Evolutionary conservation across 768 basidiomycete species (phyloP).

Genomic region (Pleurotus tuoliensis): DNA sequence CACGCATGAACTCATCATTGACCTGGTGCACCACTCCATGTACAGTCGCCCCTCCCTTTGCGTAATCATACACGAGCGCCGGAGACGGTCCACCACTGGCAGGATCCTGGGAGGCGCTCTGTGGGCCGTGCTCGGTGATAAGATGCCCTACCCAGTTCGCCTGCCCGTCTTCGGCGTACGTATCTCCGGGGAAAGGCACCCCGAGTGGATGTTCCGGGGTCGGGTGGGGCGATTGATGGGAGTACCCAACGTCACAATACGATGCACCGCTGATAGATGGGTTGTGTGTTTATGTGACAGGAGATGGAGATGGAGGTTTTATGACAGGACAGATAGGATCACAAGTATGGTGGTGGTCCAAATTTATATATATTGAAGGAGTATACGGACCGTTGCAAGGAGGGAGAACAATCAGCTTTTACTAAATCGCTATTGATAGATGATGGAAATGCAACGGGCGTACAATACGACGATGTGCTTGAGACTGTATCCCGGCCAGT

Average conservation of each 20-base stretch:
- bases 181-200: constrained; percentile 43
- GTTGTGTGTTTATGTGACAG: neutral
- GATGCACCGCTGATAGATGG: constrained; percentile 51
- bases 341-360: neutral
- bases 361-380: too few relatives aligned
- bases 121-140: constrained; percentile 35
- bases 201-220: constrained; percentile 42
- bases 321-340: neutral
- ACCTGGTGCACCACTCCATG: constrained; percentile 39
- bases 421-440: too few relatives aligned
- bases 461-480: constrained; percentile 35
- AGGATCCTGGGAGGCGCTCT: constrained; percentile 29
- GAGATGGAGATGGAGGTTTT: neutral
- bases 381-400: too few relatives aligned
- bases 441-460: constrained; percentile 4
- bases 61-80: constrained; percentile 56
- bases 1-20: constrained; percentile 28
- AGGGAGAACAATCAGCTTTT: too few relatives aligned
- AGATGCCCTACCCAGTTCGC: constrained; percentile 66
- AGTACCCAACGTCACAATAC: constrained; percentile 42
- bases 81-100: constrained; percentile 20
- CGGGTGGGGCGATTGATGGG: constrained; percentile 25
- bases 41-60: constrained; percentile 47
- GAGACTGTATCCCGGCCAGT: constrained; percentile 30
- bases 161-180: constrained; percentile 39